These are phyloP conservation scores for Aeschynomene evenia DNA, from an alignment of 306 rosid genomes.

Conservation along the genomic window DNA sequence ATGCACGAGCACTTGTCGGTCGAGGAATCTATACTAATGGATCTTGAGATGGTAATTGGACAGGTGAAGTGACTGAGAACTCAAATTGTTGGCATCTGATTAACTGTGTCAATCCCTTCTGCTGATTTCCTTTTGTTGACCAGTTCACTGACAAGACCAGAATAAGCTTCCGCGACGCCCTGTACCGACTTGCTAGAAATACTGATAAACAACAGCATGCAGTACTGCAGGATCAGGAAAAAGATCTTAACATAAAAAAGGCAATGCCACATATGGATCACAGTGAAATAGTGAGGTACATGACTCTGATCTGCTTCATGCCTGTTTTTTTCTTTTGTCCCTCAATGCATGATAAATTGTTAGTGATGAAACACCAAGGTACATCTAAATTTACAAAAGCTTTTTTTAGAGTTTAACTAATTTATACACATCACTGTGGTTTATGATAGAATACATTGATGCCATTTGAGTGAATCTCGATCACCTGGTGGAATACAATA, in stretches of 20 bases:
- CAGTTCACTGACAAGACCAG: slow-evolving; percentile 56
- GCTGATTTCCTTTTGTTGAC: slow-evolving; percentile 17
- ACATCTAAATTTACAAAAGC: neutral
- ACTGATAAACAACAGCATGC: slow-evolving; percentile 33
- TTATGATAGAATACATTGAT: neutral
- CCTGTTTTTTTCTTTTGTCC: neutral
- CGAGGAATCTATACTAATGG: slow-evolving; percentile 50
- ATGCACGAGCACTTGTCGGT: slow-evolving; percentile 26
- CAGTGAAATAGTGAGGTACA: slow-evolving; percentile 41
- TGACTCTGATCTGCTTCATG: neutral
- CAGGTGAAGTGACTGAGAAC: slow-evolving; percentile 41
- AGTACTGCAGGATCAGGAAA: slow-evolving; percentile 26
- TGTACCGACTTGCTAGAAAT: slow-evolving; percentile 60
- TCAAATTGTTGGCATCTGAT: neutral
- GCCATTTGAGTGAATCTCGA: neutral
- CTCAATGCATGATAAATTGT: neutral
- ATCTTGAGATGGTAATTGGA: slow-evolving; percentile 49
- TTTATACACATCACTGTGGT: neutral
- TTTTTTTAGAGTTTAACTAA: neutral
- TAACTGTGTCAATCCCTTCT: neutral
- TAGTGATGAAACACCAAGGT: neutral
- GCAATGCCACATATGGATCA: slow-evolving; percentile 7
- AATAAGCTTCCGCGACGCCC: slow-evolving; percentile 57
- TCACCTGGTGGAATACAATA: neutral
- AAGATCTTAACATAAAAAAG: slow-evolving; percentile 1